Percentiles rank a stretch among this genome's conserved stretches.
Evolutionary conservation across 306 rosid species (phyloP).

Genomic region (Casuarina equisetifolia): DNA sequence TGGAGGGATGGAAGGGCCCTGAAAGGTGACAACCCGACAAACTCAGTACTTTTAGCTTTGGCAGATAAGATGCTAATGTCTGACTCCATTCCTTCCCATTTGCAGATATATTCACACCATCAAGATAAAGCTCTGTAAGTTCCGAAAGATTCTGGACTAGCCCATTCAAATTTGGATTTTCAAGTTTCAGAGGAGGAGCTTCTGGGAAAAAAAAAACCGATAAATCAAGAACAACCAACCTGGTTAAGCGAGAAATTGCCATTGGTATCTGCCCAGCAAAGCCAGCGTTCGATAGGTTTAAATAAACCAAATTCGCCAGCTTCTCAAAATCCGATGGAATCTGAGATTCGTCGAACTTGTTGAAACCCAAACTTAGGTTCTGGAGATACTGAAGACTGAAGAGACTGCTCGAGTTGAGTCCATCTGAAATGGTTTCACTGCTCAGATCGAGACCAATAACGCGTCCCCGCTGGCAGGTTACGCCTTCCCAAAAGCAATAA

Average conservation of each 20-base stretch:
- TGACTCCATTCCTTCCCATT: slow-evolving; percentile 46
- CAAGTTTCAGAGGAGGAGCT: slow-evolving; percentile 25
- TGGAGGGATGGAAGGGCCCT: slow-evolving; percentile 34
- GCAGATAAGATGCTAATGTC: slow-evolving; percentile 15
- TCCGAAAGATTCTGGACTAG: slow-evolving; percentile 35
- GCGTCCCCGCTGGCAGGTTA: slow-evolving; percentile 12
- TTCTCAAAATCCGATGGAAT: slow-evolving; percentile 41
- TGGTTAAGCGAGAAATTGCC: slow-evolving; percentile 41
- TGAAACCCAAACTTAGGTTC: slow-evolving; percentile 30
- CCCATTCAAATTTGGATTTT: slow-evolving; percentile 24
- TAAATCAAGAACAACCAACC: slow-evolving; percentile 41
- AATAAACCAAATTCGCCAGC: slow-evolving; percentile 26
- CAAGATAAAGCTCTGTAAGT: slow-evolving; percentile 43
- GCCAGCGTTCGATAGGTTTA: slow-evolving; percentile 39
- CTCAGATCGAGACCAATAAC: slow-evolving; percentile 33
- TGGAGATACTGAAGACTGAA: slow-evolving; percentile 36
- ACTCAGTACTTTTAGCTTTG: slow-evolving; percentile 24
- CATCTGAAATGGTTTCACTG: slow-evolving; percentile 32
- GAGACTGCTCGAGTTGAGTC: slow-evolving; percentile 29
- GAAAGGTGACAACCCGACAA: slow-evolving; percentile 18
- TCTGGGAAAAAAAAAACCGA: slow-evolving; percentile 19
- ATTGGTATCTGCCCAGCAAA: slow-evolving; percentile 41
- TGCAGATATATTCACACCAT: slow-evolving; percentile 46
- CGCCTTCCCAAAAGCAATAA: slow-evolving; percentile 40
- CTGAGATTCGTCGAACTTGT: not conserved